These are phyloP conservation scores for Nicotiana attenuata DNA, from an alignment of 257 asterid species.

Conservation along the genomic window DNA sequence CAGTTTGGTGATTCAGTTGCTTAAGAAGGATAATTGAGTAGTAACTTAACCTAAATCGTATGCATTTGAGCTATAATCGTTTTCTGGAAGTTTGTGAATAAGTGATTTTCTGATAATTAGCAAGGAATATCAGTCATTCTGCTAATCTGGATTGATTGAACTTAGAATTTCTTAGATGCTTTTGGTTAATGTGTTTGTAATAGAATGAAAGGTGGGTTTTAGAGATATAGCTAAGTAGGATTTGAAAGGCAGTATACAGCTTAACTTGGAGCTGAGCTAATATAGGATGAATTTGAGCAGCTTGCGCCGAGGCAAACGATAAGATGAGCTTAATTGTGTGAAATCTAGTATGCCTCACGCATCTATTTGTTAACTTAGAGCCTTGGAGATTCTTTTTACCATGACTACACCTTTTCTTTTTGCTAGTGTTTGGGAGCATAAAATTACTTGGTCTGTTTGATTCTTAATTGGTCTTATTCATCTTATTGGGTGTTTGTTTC, in stretches of 20 bases:
- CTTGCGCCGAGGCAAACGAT: neutral
- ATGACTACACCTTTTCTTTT: neutral
- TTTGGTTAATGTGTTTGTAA: neutral
- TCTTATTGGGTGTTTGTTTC: neutral
- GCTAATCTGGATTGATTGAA: neutral
- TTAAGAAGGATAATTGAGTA: neutral
- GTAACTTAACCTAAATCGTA: neutral
- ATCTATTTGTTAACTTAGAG: neutral
- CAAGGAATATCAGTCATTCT: neutral
- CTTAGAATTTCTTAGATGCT: neutral
- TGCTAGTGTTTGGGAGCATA: neutral
- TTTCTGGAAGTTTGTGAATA: neutral
- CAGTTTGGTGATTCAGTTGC: neutral
- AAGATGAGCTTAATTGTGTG: neutral
- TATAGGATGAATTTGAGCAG: neutral
- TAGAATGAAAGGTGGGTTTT: neutral
- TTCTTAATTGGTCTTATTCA: neutral
- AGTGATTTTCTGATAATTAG: neutral
- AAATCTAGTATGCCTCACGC: neutral
- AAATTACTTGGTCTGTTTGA: neutral
- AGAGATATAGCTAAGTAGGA: neutral
- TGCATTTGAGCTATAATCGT: neutral
- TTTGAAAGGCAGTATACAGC: too few species aligned
- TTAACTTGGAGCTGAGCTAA: neutral
- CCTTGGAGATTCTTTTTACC: neutral